phyloP scores from a whole-genome alignment of 2,329 filamentous ascomycete species.

The Malbranchea zuffiana region DNA sequence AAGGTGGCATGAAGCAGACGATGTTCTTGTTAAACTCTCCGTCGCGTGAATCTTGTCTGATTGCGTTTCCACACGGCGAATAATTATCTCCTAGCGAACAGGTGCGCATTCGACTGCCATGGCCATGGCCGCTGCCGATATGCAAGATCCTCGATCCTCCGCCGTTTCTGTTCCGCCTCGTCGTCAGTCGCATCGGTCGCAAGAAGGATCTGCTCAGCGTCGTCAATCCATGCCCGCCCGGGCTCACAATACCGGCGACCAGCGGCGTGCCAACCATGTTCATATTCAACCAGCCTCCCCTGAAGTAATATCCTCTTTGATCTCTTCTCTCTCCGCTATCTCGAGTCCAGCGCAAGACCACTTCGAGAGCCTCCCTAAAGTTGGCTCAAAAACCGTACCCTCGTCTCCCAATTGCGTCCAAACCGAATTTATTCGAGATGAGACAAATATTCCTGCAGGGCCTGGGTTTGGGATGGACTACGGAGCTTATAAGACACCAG shows the following conservation, averaged over 20 bases:
- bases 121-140: conserved; percentile 1
- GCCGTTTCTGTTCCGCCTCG: conserved; percentile 6
- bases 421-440: conserved; percentile 18
- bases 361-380: conserved; percentile 50
- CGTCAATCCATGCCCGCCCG: conserved; percentile 36
- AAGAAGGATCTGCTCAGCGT: conserved; percentile 16
- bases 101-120: no score
- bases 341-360: conserved; percentile 55
- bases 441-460: conserved; percentile 10
- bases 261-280: conserved; percentile 1
- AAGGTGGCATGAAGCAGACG: no score
- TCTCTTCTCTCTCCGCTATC: conserved; percentile 50
- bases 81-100: no score
- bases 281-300: conserved; percentile 35
- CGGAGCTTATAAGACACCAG: conserved; percentile 49
- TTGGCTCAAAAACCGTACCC: conserved; percentile 32
- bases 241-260: conserved; percentile 16
- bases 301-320: conserved; percentile 47
- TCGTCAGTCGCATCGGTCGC: conserved; percentile 4
- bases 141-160: background rate
- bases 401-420: conserved; percentile 24
- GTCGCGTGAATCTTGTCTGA: no score
- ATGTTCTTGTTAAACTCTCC: no score
- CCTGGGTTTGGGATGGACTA: conserved; percentile 61
- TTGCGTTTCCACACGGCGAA: no score